Evolutionary conservation across 1,284 basidiomycete genomes (phyloP), one percentile per base, ranked within the genome.

Genomic region (Tremellales sp.): DNA sequence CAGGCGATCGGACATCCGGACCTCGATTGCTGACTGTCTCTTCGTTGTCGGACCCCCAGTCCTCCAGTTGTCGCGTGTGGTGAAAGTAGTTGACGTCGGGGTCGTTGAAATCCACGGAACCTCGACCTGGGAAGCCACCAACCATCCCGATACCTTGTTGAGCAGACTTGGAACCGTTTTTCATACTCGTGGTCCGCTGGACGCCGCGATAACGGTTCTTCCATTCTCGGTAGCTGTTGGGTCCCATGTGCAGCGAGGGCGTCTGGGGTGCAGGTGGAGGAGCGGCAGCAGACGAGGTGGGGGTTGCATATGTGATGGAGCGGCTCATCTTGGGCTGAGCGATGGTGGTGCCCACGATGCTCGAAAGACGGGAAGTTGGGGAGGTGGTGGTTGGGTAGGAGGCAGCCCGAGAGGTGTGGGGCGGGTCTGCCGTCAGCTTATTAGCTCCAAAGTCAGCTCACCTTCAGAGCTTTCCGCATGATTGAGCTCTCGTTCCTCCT

Each of bases 1-100:
- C 25, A 4, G 42, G 42, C 25, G 32, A 35, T 9, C 18, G 34
- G 9, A 33, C 21, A 36, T 35, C 16, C 6, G 32, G 33, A 44
- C 42, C 21, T 10, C 36, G 5, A 4, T 12, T 5, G 8, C 47
- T 47, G 14, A 48, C 45, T 22, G 52, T 49, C 16, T 53, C 52
- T 22, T 57, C 55, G 9, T 50, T 46, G 22, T 56, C 60, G 1
- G 54, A 54, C 1, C 40, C 51, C 49, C 56, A 57, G 39, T 58
- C 53, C 27, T 54, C 57, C 27, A 52, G 40, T n/a, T 41, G 43
- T 18, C 39, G 44, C 13, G 40, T 36, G 1, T 51, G 49, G 18
- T 50, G 40, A 27, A 48, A 60, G 34, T 39, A 50, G 34, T 59
- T 53, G 14, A 46, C 51, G 16, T 57, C 60, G 5, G 44, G 46